phyloP scores from a whole-genome alignment of 768 basidiomycete species.

The Boletus patriciae region DNA sequence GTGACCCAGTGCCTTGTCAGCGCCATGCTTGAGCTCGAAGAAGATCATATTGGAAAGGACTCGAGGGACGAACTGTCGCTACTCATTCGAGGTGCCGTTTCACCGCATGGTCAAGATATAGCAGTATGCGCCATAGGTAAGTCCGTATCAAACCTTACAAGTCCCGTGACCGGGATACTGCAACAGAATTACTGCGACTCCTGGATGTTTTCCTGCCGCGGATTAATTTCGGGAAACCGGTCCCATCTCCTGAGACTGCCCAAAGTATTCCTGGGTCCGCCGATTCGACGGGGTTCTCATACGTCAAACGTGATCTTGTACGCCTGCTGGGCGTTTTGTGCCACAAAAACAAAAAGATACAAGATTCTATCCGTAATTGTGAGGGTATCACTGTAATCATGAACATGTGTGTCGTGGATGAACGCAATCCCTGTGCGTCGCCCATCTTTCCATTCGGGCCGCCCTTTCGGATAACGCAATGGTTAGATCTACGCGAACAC shows the following conservation, averaged over 20 bases:
- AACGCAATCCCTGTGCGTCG: conserved; percentile 86
- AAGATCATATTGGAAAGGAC: conserved; percentile 30
- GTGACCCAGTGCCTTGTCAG: conserved; percentile 74
- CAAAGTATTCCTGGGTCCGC: conserved; percentile 24
- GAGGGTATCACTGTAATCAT: conserved; percentile 81
- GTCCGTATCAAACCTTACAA: conserved; percentile 15
- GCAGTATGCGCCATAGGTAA: conserved; percentile 60
- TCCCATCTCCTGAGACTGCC: conserved; percentile 24
- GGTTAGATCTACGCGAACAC: conserved; percentile 79
- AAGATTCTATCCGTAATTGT: conserved; percentile 68
- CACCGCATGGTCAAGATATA: conserved; percentile 43
- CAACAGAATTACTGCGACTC: conserved; percentile 76
- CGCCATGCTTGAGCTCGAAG: conserved; percentile 46
- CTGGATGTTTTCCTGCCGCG: conserved; percentile 83
- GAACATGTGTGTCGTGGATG: conserved; percentile 88
- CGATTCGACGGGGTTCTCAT: conserved; percentile 66
- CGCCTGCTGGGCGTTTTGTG: conserved; percentile 79
- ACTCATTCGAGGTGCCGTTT: conserved; percentile 46
- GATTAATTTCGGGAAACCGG: conserved; percentile 73
- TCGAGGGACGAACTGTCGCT: conserved; percentile 28
- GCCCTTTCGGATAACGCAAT: conserved; percentile 4
- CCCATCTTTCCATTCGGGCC: not conserved
- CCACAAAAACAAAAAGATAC: conserved; percentile 60
- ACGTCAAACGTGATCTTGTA: conserved; percentile 89
- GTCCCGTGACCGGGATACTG: not conserved